Evolutionary conservation across 2,329 filamentous ascomycete genomes (phyloP), one percentile per base, ranked within the genome.

Genomic region (Chaetomium globosum): DNA sequence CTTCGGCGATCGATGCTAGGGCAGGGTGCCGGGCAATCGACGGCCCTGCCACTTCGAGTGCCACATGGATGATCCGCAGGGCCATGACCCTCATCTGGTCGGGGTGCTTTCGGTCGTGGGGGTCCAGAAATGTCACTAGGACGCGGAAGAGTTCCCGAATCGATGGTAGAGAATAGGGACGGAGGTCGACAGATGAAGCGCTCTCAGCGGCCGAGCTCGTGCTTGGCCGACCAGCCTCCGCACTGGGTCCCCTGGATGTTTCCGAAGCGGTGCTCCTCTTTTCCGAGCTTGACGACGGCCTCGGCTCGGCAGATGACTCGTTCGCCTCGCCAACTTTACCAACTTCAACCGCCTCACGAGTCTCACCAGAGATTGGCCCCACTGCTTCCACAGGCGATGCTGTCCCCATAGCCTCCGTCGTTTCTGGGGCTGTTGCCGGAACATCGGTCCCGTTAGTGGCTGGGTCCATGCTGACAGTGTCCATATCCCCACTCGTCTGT

Each of bases 81-180:
- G 95, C 95, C 93, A 99, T 99, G 49, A 99, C 92, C 71, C 94
- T 87, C 89, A 98, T 95, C 1, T 92, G 89, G 74, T 99, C 95
- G 2, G 93, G 96, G 76, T 97, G 92, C 71, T 94, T 91, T 60
- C 87, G 89, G 77, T 98, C 94, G 73, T 97, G 91, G 1, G 96
- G 95, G 74, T 99, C 93, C 30, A 99, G 80, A 19, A 99, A 88
- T 75, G 96, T 94, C 53, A 98, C 94, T 30, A 99, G 81, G 51
- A 98, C 95, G 61, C 95, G 85, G 75, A 99, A 97, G 0, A 99
- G 84, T 75, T 99, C 96, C 70, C 93, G 85, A 70, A 99, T 97
- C 2, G 94, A 97, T 1, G 94, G 93, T 33, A 99, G 79, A 16
- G 93, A 96, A 76, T 99, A 99, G 0, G 96, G 94, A 68, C 89